Evolutionary conservation across 768 basidiomycete genomes (phyloP).

Genomic region (Leccinum subtestaceum): DNA sequence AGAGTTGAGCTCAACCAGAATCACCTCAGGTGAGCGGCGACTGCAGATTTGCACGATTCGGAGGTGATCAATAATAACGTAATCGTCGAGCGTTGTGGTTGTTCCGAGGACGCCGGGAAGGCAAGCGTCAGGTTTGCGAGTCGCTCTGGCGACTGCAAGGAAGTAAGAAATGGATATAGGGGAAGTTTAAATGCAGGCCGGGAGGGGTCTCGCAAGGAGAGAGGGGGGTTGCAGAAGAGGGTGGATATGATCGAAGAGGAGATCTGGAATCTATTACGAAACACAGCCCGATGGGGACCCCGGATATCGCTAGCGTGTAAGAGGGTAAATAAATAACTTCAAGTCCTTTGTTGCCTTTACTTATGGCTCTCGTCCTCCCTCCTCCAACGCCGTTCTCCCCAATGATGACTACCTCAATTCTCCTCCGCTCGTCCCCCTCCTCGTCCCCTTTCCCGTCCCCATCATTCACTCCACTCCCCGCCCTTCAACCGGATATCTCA

Average conservation of each 20-base stretch:
- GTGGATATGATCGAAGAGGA: background rate
- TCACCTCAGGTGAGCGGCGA: background rate
- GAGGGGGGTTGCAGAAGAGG: background rate
- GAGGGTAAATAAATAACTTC: constrained; percentile 8
- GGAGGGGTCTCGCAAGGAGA: background rate
- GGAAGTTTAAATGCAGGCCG: background rate
- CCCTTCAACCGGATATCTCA: constrained; percentile 14
- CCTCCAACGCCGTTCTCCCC: background rate
- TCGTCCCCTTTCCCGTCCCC: constrained; percentile 12
- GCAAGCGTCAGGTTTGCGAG: background rate
- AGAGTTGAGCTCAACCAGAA: background rate
- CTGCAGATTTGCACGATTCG: background rate
- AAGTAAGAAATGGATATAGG: background rate
- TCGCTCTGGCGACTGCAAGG: too few species aligned
- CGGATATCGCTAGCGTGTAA: constrained; percentile 10
- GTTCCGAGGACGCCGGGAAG: background rate
- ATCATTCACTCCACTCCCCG: constrained; percentile 8
- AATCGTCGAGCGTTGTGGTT: background rate
- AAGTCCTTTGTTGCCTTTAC: constrained; percentile 1
- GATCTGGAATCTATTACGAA: constrained; percentile 20
- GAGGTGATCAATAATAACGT: background rate
- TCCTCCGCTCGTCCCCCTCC: constrained; percentile 17
- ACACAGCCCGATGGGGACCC: constrained; percentile 24
- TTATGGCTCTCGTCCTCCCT: constrained; percentile 9
- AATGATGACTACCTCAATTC: constrained; percentile 27